Evolutionary conservation across 2,329 filamentous ascomycete genomes (phyloP).

Genomic region (Fusarium fracticaudum): DNA sequence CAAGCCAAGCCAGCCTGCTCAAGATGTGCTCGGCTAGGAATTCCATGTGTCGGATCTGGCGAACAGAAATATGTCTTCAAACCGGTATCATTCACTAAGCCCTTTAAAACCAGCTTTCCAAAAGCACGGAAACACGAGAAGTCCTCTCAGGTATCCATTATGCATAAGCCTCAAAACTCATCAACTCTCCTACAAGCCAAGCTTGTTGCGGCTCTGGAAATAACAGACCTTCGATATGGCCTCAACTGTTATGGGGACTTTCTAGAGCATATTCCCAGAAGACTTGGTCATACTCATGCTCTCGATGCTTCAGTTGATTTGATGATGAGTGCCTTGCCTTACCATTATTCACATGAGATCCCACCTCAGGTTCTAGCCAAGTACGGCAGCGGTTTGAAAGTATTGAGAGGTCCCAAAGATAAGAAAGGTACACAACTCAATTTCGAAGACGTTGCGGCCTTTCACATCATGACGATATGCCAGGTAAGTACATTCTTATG

Average conservation of each 20-base stretch:
- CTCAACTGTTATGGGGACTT: conserved; percentile 57
- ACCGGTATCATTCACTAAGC: conserved; percentile 39
- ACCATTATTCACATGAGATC: conserved; percentile 25
- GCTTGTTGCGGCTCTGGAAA: conserved; percentile 46
- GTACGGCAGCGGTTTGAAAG: conserved; percentile 42
- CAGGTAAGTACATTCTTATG: conserved; percentile 35
- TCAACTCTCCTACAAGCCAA: conserved; percentile 29
- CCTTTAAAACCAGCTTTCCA: not conserved
- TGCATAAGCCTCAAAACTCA: not conserved
- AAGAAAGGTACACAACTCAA: conserved; percentile 29
- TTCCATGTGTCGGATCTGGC: conserved; percentile 58
- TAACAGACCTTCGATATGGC: conserved; percentile 56
- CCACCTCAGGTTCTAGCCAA: conserved; percentile 32
- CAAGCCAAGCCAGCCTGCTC: conserved; percentile 54
- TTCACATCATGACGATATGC: conserved; percentile 48
- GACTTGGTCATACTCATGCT: conserved; percentile 55
- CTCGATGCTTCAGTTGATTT: conserved; percentile 51
- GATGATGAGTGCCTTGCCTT: conserved; percentile 37
- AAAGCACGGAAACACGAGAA: not conserved
- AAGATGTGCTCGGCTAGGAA: conserved; percentile 55
- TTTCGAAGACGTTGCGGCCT: conserved; percentile 45
- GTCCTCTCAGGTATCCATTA: not conserved
- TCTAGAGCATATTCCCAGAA: conserved; percentile 53
- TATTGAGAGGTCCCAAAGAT: conserved; percentile 34
- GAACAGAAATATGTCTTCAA: conserved; percentile 60